These are phyloP conservation scores for Fusarium palustre DNA, from an alignment of 2,329 filamentous ascomycete species.

Conservation along the genomic window DNA sequence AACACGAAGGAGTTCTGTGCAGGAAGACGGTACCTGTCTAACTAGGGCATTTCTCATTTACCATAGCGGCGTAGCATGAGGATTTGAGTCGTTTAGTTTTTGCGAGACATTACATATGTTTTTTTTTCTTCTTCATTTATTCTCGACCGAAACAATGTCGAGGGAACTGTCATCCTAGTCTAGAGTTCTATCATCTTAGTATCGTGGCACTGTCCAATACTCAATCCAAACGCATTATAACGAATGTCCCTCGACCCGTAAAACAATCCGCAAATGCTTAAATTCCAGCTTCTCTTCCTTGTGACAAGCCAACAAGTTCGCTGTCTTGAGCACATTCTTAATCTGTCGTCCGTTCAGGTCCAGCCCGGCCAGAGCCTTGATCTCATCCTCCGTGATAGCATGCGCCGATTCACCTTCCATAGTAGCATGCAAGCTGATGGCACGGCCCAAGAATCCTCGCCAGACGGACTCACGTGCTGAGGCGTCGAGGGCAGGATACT, in stretches of 20 bases:
- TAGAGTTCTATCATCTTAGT: neutral
- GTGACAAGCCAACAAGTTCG: slow-evolving; percentile 50
- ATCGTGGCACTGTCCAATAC: neutral
- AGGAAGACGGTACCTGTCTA: neutral
- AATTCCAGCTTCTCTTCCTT: slow-evolving; percentile 47
- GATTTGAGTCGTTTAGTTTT: neutral
- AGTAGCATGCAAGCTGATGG: slow-evolving; percentile 38
- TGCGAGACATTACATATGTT: neutral
- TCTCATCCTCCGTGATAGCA: slow-evolving; percentile 46
- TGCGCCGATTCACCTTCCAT: slow-evolving; percentile 47
- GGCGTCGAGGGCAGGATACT: slow-evolving; percentile 58
- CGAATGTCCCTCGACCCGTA: slow-evolving; percentile 48
- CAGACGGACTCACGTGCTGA: slow-evolving; percentile 55
- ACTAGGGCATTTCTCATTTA: neutral
- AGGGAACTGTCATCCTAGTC: neutral
- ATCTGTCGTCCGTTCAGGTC: slow-evolving; percentile 64
- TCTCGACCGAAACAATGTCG: neutral
- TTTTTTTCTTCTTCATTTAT: neutral
- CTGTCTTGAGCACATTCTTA: slow-evolving; percentile 60
- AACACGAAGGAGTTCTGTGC: neutral
- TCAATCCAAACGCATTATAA: slow-evolving; percentile 30
- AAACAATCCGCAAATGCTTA: slow-evolving; percentile 49
- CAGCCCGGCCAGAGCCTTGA: slow-evolving; percentile 54
- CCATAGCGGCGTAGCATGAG: neutral
- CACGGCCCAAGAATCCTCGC: slow-evolving; percentile 54